phyloP scores from a whole-genome alignment of 495 filamentous ascomycete species.

The Annulohypoxylon stygium region DNA sequence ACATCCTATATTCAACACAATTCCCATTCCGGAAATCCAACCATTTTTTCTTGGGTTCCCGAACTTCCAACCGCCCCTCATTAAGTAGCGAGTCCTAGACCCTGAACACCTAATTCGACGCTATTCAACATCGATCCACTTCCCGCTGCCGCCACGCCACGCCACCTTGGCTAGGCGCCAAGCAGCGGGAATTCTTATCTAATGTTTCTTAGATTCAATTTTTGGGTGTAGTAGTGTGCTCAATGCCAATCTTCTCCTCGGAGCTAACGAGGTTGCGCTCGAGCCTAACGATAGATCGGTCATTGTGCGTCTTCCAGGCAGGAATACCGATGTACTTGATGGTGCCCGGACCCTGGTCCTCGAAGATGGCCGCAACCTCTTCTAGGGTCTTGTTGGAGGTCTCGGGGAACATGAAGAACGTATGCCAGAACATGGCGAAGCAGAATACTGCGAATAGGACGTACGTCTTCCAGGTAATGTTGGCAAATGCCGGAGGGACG shows the following conservation, averaged over 20 bases:
- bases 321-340: slow-evolving; percentile 73
- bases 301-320: slow-evolving; percentile 75
- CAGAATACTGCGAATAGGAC: slow-evolving; percentile 83
- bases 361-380: slow-evolving; percentile 79
- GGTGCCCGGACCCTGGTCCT: slow-evolving; percentile 60
- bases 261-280: slow-evolving; percentile 54
- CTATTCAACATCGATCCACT: slow-evolving; percentile 4
- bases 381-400: slow-evolving; percentile 86
- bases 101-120: not conserved
- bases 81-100: slow-evolving; percentile 7
- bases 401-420: slow-evolving; percentile 87
- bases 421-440: slow-evolving; percentile 76
- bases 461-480: slow-evolving; percentile 80
- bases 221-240: slow-evolving; percentile 30
- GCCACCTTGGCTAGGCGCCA: not conserved
- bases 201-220: slow-evolving; percentile 3
- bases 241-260: slow-evolving; percentile 51
- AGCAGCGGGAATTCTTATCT: not conserved
- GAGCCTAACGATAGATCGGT: slow-evolving; percentile 48
- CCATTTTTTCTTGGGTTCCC: not conserved
- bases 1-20: slow-evolving; percentile 25
- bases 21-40: not conserved
- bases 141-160: not conserved
- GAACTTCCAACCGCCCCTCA: slow-evolving; percentile 2
- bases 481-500: slow-evolving; percentile 79